These are phyloP conservation scores for Ophiostoma montium DNA, from an alignment of 2,329 filamentous ascomycete species.

Conservation along the genomic window DNA sequence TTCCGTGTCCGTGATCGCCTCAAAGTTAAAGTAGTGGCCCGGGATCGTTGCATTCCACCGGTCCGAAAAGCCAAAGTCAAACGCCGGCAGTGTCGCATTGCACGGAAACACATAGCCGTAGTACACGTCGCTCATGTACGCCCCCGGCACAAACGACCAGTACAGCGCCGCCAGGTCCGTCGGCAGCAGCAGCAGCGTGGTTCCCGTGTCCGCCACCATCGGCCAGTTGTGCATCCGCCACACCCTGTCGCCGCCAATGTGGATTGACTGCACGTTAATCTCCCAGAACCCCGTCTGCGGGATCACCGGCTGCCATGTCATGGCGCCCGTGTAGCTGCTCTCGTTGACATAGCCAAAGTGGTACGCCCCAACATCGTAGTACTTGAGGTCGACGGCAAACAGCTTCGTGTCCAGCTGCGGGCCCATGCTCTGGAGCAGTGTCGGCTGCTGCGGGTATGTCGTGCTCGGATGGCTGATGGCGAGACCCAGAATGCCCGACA, in stretches of 20 bases:
- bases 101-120: slow-evolving; percentile 42
- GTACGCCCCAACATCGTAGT: slow-evolving; percentile 33
- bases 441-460: slow-evolving; percentile 27
- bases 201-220: slow-evolving; percentile 55
- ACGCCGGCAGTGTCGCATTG: slow-evolving; percentile 31
- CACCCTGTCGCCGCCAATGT: slow-evolving; percentile 19
- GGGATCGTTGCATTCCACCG: slow-evolving; percentile 32
- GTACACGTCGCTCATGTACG: slow-evolving; percentile 30
- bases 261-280: slow-evolving; percentile 23
- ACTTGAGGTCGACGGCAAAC: slow-evolving; percentile 36
- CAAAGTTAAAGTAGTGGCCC: slow-evolving; percentile 31
- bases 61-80: slow-evolving; percentile 34
- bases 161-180: slow-evolving; percentile 42
- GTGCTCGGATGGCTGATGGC: slow-evolving; percentile 32
- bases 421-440: slow-evolving; percentile 30
- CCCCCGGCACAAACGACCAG: slow-evolving; percentile 39
- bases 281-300: slow-evolving; percentile 34
- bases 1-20: slow-evolving; percentile 34
- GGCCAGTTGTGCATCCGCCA: slow-evolving; percentile 28
- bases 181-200: slow-evolving; percentile 49
- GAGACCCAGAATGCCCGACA: slow-evolving; percentile 39
- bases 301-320: slow-evolving; percentile 35
- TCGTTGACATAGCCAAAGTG: slow-evolving; percentile 36
- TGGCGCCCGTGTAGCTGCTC: slow-evolving; percentile 23
- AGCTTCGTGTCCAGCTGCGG: slow-evolving; percentile 26